Evolutionary conservation across 78 protist species (phyloP).

Genomic region (Speleostelium caveatum): DNA sequence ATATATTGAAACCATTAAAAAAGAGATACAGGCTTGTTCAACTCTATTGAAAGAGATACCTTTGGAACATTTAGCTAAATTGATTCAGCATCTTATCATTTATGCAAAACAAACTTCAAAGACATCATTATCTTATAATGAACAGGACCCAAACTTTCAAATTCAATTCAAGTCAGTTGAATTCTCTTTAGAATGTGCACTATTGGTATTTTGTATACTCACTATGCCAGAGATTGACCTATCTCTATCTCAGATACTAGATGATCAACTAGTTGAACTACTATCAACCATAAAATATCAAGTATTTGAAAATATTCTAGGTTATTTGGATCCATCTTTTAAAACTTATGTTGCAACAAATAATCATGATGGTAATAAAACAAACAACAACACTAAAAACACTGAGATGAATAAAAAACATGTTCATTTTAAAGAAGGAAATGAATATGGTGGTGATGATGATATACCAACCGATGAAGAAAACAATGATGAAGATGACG

Average conservation of each 20-base stretch:
- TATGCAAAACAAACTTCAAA: conserved; percentile 5
- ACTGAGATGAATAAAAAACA: background rate
- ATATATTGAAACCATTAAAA: conserved; percentile 7
- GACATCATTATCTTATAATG: conserved; percentile 22
- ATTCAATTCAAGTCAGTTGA: conserved; percentile 19
- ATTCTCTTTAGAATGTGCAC: conserved; percentile 24
- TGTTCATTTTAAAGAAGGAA: background rate
- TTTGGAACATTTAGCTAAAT: conserved; percentile 34
- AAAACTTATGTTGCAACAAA: background rate
- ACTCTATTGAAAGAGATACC: conserved; percentile 19
- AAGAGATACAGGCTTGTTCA: conserved; percentile 11
- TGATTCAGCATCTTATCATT: conserved; percentile 6
- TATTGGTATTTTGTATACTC: conserved; percentile 12
- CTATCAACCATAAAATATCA: conserved; percentile 34
- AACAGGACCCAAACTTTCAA: background rate
- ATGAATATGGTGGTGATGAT: conserved; percentile 21
- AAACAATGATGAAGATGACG: background rate
- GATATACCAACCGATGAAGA: background rate
- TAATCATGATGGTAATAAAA: conserved; percentile 1
- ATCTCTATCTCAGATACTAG: conserved; percentile 15
- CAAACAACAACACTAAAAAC: background rate
- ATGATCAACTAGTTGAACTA: conserved; percentile 56
- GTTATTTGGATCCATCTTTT: conserved; percentile 65
- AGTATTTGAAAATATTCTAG: conserved; percentile 45
- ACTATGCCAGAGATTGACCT: conserved; percentile 29